phyloP scores from a whole-genome alignment of 176 grass and related monocot genomes.

The Eleusine coracana region DNA sequence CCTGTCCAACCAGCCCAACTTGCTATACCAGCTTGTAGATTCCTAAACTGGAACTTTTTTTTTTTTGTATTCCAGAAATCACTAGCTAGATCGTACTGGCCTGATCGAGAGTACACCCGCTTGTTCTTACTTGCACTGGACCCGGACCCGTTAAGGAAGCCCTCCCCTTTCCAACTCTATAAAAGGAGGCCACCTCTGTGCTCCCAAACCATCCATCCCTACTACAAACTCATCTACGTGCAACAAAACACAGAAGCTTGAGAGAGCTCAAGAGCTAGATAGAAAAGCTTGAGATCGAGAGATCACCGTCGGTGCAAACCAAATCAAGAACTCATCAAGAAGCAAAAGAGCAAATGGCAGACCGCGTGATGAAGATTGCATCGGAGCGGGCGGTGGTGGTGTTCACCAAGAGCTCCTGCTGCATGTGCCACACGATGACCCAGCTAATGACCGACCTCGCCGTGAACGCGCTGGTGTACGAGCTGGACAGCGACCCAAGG shows the following conservation, averaged over 20 bases:
- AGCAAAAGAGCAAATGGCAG: conserved; percentile 33
- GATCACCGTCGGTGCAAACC: neutral
- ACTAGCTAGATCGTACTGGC: neutral
- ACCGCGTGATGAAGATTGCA: conserved; percentile 58
- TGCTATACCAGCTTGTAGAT: conserved; percentile 19
- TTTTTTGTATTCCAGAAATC: neutral
- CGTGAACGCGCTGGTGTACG: conserved; percentile 56
- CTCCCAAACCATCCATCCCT: conserved; percentile 20
- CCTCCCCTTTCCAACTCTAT: conserved; percentile 20
- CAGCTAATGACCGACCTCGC: conserved; percentile 62
- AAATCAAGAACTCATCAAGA: neutral
- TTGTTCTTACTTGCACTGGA: neutral
- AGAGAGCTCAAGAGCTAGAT: neutral
- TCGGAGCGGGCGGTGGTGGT: conserved; percentile 71
- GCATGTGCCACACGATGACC: conserved; percentile 84
- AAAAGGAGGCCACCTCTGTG: conserved; percentile 27
- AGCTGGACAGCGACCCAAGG: conserved; percentile 58
- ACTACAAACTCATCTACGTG: conserved; percentile 4
- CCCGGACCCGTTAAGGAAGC: conserved; percentile 24
- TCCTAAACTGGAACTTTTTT: conserved; percentile 24
- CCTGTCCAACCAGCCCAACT: neutral
- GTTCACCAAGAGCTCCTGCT: conserved; percentile 74
- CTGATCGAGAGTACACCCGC: neutral
- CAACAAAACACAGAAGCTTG: neutral
- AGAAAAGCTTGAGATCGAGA: neutral